A percentile compares a stretch with the other conserved stretches of the same genome.
phyloP scores from a whole-genome alignment of 208 protist genomes.

The Trypanosoma conorhini region DNA sequence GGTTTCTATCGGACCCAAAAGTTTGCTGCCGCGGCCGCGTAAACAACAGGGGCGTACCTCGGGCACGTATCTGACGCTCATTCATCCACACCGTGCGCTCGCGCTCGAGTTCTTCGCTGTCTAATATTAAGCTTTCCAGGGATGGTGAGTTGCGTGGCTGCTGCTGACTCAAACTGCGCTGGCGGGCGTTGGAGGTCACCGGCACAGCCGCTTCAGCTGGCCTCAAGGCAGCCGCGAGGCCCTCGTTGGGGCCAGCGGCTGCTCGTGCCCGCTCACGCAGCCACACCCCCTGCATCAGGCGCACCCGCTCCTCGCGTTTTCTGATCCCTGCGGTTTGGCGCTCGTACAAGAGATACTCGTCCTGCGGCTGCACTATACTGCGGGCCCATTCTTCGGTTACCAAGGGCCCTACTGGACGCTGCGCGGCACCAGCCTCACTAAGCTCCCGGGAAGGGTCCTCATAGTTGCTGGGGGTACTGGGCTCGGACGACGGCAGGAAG shows the following conservation, averaged over 20 bases:
- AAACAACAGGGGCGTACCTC: constrained; percentile 29
- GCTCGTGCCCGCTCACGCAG: constrained; percentile 9
- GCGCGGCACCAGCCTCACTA: not conserved
- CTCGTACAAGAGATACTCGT: constrained; percentile 75
- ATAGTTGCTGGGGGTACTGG: not conserved
- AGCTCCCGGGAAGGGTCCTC: not conserved
- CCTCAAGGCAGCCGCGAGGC: not conserved
- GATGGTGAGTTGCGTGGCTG: not conserved
- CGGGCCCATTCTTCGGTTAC: constrained; percentile 80
- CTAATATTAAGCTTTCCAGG: not conserved
- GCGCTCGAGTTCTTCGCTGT: not conserved
- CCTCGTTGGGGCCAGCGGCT: not conserved
- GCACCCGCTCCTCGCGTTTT: constrained; percentile 18
- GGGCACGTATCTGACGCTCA: constrained; percentile 24
- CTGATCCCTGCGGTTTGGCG: constrained; percentile 6
- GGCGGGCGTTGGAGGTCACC: not conserved
- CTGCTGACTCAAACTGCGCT: constrained; percentile 15
- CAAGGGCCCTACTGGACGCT: constrained; percentile 35
- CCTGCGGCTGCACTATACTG: constrained; percentile 67
- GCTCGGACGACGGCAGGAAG: not conserved
- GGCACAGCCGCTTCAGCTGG: not conserved
- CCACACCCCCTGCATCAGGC: constrained; percentile 10
- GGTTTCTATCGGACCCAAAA: constrained; percentile 10
- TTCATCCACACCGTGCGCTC: constrained; percentile 18
- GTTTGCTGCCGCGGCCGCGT: constrained; percentile 8